Evolutionary conservation across 2,329 filamentous ascomycete species (phyloP).

Genomic region (Fusarium setosum): DNA sequence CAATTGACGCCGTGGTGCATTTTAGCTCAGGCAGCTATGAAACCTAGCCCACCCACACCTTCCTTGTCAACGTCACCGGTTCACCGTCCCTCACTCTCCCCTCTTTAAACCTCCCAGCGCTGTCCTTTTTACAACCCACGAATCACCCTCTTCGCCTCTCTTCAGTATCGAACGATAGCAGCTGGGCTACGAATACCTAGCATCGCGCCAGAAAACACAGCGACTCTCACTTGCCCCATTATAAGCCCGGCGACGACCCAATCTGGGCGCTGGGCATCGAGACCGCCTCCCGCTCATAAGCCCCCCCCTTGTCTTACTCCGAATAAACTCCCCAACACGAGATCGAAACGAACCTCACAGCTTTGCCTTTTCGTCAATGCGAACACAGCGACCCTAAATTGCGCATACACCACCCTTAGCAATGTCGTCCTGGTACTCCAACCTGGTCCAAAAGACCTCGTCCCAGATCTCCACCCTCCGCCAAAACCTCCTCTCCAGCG

Average conservation of each 20-base stretch:
- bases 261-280: neutral
- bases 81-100: conserved; percentile 22
- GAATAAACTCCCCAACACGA: conserved; percentile 6
- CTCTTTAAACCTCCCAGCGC: conserved; percentile 23
- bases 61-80: conserved; percentile 41
- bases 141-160: neutral
- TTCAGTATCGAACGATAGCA: conserved; percentile 2
- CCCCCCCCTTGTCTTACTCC: neutral
- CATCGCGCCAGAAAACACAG: neutral
- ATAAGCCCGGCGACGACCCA: neutral
- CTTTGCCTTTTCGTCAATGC: neutral
- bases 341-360: conserved; percentile 1
- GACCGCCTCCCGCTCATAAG: conserved; percentile 2
- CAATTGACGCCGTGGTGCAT: conserved; percentile 8
- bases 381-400: neutral
- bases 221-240: neutral
- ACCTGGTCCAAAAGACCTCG: conserved; percentile 73
- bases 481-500: conserved; percentile 75
- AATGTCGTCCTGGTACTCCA: conserved; percentile 87
- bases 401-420: neutral
- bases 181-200: conserved; percentile 26
- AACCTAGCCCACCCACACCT: conserved; percentile 33
- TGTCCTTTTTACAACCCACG: conserved; percentile 6
- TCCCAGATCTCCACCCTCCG: conserved; percentile 74
- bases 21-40: conserved; percentile 43